Base-by-base conservation (phyloP, 163 green algal genomes). In the Coccomyxa subellipsoidea region DNA sequence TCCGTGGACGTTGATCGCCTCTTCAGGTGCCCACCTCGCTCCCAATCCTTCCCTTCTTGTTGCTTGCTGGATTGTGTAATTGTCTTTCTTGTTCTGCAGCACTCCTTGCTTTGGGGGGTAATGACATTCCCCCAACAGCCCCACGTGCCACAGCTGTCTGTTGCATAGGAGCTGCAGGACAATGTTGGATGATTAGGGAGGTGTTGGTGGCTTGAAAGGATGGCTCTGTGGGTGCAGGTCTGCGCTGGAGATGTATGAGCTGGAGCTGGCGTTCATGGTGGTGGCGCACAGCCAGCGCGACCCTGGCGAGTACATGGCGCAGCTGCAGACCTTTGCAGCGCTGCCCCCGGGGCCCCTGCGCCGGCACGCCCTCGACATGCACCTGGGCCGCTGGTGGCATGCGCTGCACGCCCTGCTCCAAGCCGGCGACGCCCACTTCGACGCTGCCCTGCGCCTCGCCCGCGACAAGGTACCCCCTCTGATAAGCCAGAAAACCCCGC, bases 261-360 rank as follows among this genome's bases (percentile, higher is more conserved):
- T 98, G 80, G 86, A 92, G 59, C 83, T 99, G 75, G 96, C 96
- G 0, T 97, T 96, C 89, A 96, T 98, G 94, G 96, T 98, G 69
- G 90, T 96, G 23, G 87, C 90, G 4, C 86, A 94, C 84, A 89
- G 86, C 70, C 92, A 94, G 89, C 90, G 89, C 71, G 95, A 99
- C 87, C 96, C 96, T 4, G 95, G 90, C 0, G 96, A 99, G 89
- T 96, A 95, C 84, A 83, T 97, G 76, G 78, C 88, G 71, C 90
- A 98, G 87, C 91, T 98, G 77, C 78, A 90, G 77, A 38, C 71
- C 0, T 79, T 84, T 25, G 89, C 80, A 7, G 38, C 29, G 4
- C 47, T n/a, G 10, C 77, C 78, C 25, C 23, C 39, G 32, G 69
- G 32, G 2, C 32, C 72, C 10, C 81, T 94, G 76, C 82, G 86